These are phyloP conservation scores for Hypoxylon lenormandii DNA, from an alignment of 495 filamentous ascomycete species.

Conservation along the genomic window DNA sequence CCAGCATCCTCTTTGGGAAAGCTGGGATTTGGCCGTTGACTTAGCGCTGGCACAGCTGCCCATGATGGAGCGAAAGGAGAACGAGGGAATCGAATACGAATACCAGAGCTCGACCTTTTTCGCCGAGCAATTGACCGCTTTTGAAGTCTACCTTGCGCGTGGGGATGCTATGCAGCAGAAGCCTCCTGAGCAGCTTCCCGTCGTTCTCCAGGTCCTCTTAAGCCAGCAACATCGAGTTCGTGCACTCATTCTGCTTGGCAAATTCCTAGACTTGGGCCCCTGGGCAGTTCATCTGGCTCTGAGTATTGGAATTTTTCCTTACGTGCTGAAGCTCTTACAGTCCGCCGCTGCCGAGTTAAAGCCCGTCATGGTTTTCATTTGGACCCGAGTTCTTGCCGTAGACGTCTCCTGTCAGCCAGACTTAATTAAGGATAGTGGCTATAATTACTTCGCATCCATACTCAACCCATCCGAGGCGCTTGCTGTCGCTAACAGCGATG, in stretches of 20 bases:
- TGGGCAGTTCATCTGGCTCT: conserved; percentile 97
- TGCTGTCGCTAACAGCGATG: conserved; percentile 82
- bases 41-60: conserved; percentile 94
- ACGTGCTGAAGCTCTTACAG: conserved; percentile 94
- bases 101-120: conserved; percentile 97
- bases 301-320: conserved; percentile 98
- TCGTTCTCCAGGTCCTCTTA: conserved; percentile 93
- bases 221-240: conserved; percentile 95
- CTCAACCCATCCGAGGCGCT: conserved; percentile 85
- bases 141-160: conserved; percentile 93
- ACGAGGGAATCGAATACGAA: conserved; percentile 81
- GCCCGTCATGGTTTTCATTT: conserved; percentile 99
- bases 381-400: conserved; percentile 95
- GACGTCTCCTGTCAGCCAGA: conserved; percentile 92
- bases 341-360: conserved; percentile 95
- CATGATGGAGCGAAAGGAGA: conserved; percentile 76
- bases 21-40: conserved; percentile 97
- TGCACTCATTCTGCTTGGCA: conserved; percentile 90
- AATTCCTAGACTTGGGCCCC: conserved; percentile 92
- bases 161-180: conserved; percentile 83
- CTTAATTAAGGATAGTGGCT: conserved; percentile 94
- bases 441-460: conserved; percentile 93
- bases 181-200: conserved; percentile 91
- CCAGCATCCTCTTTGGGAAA: conserved; percentile 93
- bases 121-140: conserved; percentile 94